These are phyloP conservation scores for Ceratocystis eucalypticola DNA, from an alignment of 2,329 filamentous ascomycete genomes.

Conservation along the genomic window DNA sequence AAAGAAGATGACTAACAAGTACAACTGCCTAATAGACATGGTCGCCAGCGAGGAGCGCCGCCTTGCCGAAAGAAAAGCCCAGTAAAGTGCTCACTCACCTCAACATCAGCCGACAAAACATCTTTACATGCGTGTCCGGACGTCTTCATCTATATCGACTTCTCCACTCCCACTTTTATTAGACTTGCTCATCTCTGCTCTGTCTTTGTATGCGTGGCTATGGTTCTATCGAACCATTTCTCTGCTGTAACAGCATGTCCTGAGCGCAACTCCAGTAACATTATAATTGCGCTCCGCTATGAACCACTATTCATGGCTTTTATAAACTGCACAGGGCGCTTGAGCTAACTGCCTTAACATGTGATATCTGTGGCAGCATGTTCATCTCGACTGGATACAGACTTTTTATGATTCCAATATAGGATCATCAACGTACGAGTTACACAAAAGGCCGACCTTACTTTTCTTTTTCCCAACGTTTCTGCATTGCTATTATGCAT, in stretches of 20 bases:
- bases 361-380: background rate
- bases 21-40: conserved; percentile 47
- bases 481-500: background rate
- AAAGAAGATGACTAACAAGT: conserved; percentile 17
- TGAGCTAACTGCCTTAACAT: background rate
- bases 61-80: conserved; percentile 31
- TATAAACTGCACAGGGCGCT: background rate
- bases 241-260: background rate
- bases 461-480: background rate
- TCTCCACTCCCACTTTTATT: background rate
- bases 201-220: background rate
- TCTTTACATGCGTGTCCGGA: background rate
- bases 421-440: background rate
- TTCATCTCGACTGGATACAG: background rate
- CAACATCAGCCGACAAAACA: background rate
- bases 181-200: background rate
- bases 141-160: background rate
- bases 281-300: background rate
- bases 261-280: background rate
- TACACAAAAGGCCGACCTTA: background rate
- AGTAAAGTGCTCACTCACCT: conserved; percentile 8
- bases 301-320: background rate
- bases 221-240: background rate
- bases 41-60: conserved; percentile 63
- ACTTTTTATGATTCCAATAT: background rate